These are phyloP conservation scores for Neopestalotiopsis rosae DNA, from an alignment of 2,329 filamentous ascomycete species.

Conservation along the genomic window DNA sequence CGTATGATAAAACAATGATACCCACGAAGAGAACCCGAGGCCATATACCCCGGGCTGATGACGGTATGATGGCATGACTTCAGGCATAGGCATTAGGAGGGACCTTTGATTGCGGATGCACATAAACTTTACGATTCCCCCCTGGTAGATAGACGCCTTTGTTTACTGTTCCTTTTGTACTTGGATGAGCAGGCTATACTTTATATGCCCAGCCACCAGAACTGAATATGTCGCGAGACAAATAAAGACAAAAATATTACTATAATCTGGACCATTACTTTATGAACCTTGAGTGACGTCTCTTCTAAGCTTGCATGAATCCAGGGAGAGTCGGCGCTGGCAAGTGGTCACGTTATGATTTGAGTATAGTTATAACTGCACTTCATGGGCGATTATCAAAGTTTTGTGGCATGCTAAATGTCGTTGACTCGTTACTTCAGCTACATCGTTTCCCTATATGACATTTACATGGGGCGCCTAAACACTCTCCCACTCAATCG, in stretches of 20 bases:
- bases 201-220: background rate
- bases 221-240: conserved; percentile 2
- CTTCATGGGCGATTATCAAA: no score
- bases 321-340: no score
- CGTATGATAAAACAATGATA: conserved; percentile 9
- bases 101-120: conserved; percentile 7
- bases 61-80: conserved; percentile 18
- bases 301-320: no score
- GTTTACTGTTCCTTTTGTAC: conserved; percentile 14
- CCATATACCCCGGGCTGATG: conserved; percentile 17
- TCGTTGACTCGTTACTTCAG: background rate
- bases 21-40: conserved; percentile 26
- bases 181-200: background rate
- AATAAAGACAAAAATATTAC: background rate
- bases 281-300: no score
- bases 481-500: conserved; percentile 1
- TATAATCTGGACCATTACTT: background rate
- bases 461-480: background rate
- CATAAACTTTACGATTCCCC: conserved; percentile 34
- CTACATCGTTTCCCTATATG: background rate
- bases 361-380: no score
- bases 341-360: no score
- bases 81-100: conserved; percentile 9
- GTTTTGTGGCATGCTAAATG: no score
- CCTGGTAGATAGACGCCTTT: conserved; percentile 29